These are phyloP conservation scores for Microascus cirrosus DNA, from an alignment of 2,329 filamentous ascomycete genomes.

Conservation along the genomic window DNA sequence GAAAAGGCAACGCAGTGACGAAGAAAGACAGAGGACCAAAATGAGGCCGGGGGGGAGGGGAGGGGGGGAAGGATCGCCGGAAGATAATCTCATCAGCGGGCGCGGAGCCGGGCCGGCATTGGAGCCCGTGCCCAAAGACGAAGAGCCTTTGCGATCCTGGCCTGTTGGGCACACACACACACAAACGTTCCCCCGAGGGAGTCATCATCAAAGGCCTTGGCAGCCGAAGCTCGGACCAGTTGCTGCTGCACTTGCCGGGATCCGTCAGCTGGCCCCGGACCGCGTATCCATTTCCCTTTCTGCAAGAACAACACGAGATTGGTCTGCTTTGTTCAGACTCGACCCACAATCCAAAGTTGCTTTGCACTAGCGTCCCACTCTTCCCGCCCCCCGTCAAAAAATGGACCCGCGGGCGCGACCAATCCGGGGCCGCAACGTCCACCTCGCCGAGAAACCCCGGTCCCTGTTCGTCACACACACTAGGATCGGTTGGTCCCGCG, in stretches of 20 bases:
- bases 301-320: neutral
- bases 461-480: constrained; percentile 9
- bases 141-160: no score
- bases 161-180: no score
- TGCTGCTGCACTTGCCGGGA: neutral
- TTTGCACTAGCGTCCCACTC: neutral
- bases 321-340: neutral
- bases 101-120: neutral
- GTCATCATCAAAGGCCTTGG: no score
- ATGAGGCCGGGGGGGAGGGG: no score
- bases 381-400: neutral
- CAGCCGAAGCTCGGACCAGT: neutral
- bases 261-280: neutral
- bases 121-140: neutral
- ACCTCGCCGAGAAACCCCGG: constrained; percentile 9
- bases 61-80: neutral
- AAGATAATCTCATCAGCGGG: neutral
- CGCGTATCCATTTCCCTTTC: neutral
- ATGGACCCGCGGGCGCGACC: constrained; percentile 8
- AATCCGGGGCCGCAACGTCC: constrained; percentile 17
- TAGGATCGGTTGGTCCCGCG: constrained; percentile 18
- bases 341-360: no score
- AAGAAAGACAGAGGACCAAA: neutral
- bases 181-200: no score
- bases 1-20: no score